Conservation (phyloP, 2,329 filamentous ascomycete species). For the Fusarium sp. region DNA sequence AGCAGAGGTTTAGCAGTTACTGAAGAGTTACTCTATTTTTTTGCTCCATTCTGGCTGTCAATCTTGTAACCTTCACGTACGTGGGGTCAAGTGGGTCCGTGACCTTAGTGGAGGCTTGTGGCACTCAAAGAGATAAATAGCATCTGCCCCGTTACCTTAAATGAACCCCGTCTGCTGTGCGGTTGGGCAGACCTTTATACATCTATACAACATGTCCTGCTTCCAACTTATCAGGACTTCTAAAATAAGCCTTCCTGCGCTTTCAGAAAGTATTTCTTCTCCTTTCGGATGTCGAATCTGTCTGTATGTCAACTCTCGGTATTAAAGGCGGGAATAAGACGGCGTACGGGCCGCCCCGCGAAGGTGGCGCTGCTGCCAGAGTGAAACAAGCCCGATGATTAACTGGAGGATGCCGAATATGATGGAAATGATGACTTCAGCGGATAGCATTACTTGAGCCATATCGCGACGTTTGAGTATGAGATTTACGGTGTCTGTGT, state of each 20-base stretch:
- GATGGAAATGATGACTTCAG: background rate
- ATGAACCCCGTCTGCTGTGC: too few species aligned
- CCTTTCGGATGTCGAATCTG: background rate
- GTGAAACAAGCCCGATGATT: background rate
- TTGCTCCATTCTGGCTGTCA: too few species aligned
- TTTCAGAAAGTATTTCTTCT: background rate
- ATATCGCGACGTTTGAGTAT: background rate
- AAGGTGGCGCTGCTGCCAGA: conserved; percentile 18
- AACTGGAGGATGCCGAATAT: conserved; percentile 12
- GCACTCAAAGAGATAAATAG: too few species aligned
- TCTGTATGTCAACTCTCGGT: background rate
- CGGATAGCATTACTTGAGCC: background rate
- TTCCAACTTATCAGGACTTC: too few species aligned
- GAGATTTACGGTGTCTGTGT: accelerated
- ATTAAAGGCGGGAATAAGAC: accelerated
- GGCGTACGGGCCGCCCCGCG: background rate
- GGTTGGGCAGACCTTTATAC: too few species aligned
- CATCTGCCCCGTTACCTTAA: too few species aligned
- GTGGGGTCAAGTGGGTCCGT: too few species aligned
- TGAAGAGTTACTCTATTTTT: too few species aligned
- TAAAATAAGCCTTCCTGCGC: accelerated
- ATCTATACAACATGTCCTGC: too few species aligned
- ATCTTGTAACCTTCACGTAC: too few species aligned
- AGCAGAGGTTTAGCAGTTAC: too few species aligned
- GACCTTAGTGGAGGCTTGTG: too few species aligned